Evolutionary conservation across 2,329 filamentous ascomycete species (phyloP), one percentile per base, ranked within the genome.

Genomic region (Knufia fluminis): DNA sequence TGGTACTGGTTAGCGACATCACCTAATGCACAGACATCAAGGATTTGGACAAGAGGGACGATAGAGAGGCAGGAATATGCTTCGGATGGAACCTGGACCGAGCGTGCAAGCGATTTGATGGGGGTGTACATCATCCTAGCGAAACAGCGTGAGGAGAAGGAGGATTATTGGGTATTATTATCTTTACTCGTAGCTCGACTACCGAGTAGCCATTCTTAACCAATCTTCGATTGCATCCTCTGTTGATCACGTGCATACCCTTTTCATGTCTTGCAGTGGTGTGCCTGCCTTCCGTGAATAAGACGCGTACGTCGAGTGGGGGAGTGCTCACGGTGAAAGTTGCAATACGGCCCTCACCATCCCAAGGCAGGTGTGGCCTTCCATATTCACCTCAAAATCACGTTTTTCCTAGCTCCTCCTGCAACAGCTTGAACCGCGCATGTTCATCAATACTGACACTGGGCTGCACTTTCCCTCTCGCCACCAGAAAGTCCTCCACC

Each of bases 391-490:
- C n/a, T n/a, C 24, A 10, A 26, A 17, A 16, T 45, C 24, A 45
- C 22, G 22, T 41, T 32, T 54, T 64, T 41, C 68, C 66, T 68
- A 76, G 77, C 49, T 71, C 68, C 55, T 71, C 66, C 60, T 70
- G 70, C 54, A 83, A 55, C 51, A 65, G 67, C 55, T 79, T 73
- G 62, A 82, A 83, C 59, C 72, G 75, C 58, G 66, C 69, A 54
- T 78, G 66, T 60, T 80, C 75, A 12, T 72, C 70, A n/a, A 80
- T 77, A 64, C 75, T 78, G 3, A 59, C 57, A 53, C 57, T 59
- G 3, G 51, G 48, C 24, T 51, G 50, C 17, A 59, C 55, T 39
- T 58, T 52, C 44, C 33, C 26, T 48, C 51, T 50, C 16, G 54
- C 54, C 40, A 47, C 46, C 39, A 49, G 17, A 41, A 59, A 58